Evolutionary conservation across 2,329 filamentous ascomycete species (phyloP), one percentile per base, ranked within the genome.

Genomic region (Aspergillus clavatus): DNA sequence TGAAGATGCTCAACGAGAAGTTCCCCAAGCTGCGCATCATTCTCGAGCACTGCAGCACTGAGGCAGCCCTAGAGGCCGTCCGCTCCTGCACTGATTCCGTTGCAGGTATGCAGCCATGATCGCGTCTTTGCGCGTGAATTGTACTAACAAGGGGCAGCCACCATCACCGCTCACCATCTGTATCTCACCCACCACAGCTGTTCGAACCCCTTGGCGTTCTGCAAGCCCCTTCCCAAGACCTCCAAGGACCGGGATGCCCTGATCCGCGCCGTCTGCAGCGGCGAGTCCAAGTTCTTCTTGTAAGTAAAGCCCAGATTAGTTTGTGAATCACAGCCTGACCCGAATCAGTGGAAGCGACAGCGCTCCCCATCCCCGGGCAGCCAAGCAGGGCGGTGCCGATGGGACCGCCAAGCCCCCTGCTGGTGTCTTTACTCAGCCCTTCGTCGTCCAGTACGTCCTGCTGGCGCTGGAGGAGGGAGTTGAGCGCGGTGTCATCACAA

Each of bases 11-110:
- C 2, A 87, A 95, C 60, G 69, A 77, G 18, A 75, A 75, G 21
- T 96, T 94, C 66, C 90, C 91, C 18, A 68, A 67, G 42, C 60
- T 71, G 31, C 64, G 67, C 12, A 71, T 71, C 33, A 66, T 87
- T 33, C 67, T 93, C 38, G 87, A 96, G 72, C 90, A 96, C 71
- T 94, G 88, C 74, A 90, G 89, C 8, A 94, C 89, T 1, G 83
- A 82, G 1, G 87, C 86, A 1, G 90, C 89, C 0, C 75, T 95
- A 4, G 80, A 86, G 51, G 83, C 88, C 1, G 90, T 96, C 27
- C 77, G 79, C 53, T 73, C 79, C 11, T 94, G 89, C 60, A 88
- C 89, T 0, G 79, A 83, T 14, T 86, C 80, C 3, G 91, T 96
- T 19, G 84, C 79, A 0, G 68, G 67, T 54, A 65, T 60, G 28